Evolutionary conservation across 768 basidiomycete species (phyloP).

Genomic region (Tylopilus rubrobrunneus): DNA sequence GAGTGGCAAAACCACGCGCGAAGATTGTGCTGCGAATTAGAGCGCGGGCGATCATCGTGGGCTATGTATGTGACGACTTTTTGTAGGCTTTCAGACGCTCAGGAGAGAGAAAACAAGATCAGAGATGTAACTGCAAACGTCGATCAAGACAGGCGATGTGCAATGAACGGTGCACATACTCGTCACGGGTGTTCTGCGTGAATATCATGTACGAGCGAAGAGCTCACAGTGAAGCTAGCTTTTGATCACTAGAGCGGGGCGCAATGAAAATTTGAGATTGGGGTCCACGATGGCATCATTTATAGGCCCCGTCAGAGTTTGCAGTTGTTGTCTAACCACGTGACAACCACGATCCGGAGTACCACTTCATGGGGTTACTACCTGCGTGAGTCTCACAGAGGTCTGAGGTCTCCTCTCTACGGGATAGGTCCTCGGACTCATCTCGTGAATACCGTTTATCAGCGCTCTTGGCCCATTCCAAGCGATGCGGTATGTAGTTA

Average conservation of each 20-base stretch:
- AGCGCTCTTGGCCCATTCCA: too few species aligned
- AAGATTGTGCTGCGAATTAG: constrained; percentile 47
- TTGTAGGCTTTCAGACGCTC: constrained; percentile 25
- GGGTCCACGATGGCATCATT: neutral
- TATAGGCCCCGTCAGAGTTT: constrained; percentile 16
- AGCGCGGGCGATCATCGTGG: constrained; percentile 55
- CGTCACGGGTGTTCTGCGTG: constrained; percentile 86
- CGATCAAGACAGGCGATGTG: constrained; percentile 19
- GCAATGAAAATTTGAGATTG: neutral
- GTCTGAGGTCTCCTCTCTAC: too few species aligned
- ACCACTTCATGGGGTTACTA: too few species aligned
- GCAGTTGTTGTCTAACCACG: constrained; percentile 13
- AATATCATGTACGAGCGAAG: constrained; percentile 64
- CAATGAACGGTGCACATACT: constrained; percentile 44
- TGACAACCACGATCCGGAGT: neutral
- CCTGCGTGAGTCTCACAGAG: too few species aligned
- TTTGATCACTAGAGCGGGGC: neutral
- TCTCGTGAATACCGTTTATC: too few species aligned
- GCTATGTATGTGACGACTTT: constrained; percentile 19
- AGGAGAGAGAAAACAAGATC: constrained; percentile 85
- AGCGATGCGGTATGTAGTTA: too few species aligned
- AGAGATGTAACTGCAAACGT: constrained; percentile 67
- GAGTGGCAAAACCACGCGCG: constrained; percentile 64
- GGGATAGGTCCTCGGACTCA: too few species aligned
- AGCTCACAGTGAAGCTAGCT: constrained; percentile 10